Base-by-base conservation (phyloP, 345 rosid species). In the Turritis glabra region DNA sequence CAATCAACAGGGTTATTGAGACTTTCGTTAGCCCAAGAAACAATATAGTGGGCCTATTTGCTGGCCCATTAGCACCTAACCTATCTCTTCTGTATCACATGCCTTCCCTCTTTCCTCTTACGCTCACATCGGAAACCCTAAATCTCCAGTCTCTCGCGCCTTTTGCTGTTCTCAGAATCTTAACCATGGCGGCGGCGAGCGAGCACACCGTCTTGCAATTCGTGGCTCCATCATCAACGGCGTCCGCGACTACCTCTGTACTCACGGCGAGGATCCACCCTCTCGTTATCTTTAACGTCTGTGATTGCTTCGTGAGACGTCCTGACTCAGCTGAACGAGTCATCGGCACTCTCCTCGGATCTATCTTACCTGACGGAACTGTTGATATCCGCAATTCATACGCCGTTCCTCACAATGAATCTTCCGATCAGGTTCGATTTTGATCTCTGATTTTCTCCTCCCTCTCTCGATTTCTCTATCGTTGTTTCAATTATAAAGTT, bases 321-420 rank as follows among this genome's bases (percentile, higher is more conserved):
- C 96, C 96, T 8, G 97, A 92, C 81, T 90, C 89, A 25, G 94
- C 99, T 7, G 96, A 90, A 56, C 89, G 98, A 64, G 97, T 96
- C 17, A 92, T 95, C 22, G 99, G 99, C 46, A 92, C 99, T 41
- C 98, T 95, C 9, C 96, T 92, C 41, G 98, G 99, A 29, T 92
- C 98, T 55, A 76, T 90, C 57, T 74, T 90, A 33, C 83, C 95
- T 1, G 97, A 96, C 7, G 98, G 99, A 43, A 88, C 98, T 5
- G 93, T 96, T 8, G 99, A 96, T 43, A 81, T 96, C 64, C 91
- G 99, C 26, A 92, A 96, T 75, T 96, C 96, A 13, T 92, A 90
- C 55, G 99, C 93, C 29, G 98, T 96, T 46, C 99, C 99, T 79
- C 98, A 96, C 84, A 92, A 88, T 22, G 99, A 96, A 78, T 88